A percentile compares a stretch with the other conserved stretches of the same genome.
Conservation (phyloP, 306 rosid species). For the Fagus sylvatica region DNA sequence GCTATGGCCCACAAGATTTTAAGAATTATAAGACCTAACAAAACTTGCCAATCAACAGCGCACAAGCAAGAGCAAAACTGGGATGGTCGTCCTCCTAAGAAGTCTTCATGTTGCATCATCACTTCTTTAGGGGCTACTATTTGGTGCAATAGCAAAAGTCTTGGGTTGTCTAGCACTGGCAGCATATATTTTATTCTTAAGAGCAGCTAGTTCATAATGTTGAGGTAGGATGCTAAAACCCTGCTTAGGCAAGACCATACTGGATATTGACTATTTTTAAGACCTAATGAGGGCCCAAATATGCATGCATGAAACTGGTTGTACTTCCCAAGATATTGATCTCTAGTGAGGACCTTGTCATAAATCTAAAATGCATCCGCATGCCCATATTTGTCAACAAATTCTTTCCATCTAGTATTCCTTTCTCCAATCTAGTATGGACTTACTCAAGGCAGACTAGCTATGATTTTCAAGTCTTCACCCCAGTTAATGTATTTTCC, state of each 20-base stretch:
- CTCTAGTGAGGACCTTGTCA: neutral
- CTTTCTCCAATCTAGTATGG: neutral
- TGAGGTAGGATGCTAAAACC: neutral
- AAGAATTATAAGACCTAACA: too few relatives aligned
- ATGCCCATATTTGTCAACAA: neutral
- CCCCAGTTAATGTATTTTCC: neutral
- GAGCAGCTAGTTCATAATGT: neutral
- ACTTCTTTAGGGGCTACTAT: too few relatives aligned
- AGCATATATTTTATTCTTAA: neutral
- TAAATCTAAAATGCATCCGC: neutral
- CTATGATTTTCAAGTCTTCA: neutral
- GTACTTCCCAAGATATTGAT: neutral
- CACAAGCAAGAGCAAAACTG: too few relatives aligned
- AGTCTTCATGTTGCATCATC: too few relatives aligned
- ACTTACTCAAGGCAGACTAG: neutral
- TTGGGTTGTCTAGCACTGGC: too few relatives aligned
- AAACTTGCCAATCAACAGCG: too few relatives aligned
- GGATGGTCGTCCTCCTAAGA: too few relatives aligned
- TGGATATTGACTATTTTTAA: neutral
- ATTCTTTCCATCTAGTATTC: neutral
- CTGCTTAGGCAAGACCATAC: neutral
- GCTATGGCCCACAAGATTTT: too few relatives aligned
- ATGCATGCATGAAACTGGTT: neutral
- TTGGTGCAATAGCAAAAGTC: too few relatives aligned
- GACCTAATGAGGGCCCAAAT: neutral